Conservation (phyloP, 305 asterid species). For the Nicotiana rustica region DNA sequence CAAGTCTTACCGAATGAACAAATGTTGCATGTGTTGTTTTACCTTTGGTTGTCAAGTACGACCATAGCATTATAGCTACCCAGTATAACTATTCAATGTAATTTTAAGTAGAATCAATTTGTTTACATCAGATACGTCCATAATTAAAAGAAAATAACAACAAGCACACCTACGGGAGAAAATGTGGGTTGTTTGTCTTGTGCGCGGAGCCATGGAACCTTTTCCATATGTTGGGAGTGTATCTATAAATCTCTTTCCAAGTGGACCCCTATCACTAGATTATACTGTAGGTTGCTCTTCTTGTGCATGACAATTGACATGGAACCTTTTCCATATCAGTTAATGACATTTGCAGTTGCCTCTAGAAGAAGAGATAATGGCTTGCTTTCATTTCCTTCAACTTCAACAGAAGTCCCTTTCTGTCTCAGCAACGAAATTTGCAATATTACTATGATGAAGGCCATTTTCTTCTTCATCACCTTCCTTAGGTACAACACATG, state of each 20-base stretch:
- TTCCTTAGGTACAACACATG: slow-evolving; percentile 24
- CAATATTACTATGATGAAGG: slow-evolving; percentile 16
- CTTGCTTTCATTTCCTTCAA: slow-evolving; percentile 24
- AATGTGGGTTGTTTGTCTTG: too few species aligned
- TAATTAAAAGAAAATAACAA: too few species aligned
- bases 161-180: too few species aligned
- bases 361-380: not conserved
- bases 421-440: not conserved
- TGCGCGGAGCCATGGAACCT: too few species aligned
- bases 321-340: not conserved
- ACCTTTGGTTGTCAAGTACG: too few species aligned
- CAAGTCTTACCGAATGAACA: too few species aligned
- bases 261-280: not conserved
- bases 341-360: slow-evolving; percentile 1
- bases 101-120: too few species aligned
- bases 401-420: slow-evolving; percentile 13
- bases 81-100: too few species aligned
- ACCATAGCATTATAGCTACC: too few species aligned
- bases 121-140: too few species aligned
- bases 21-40: too few species aligned
- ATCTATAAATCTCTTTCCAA: not conserved
- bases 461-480: slow-evolving; percentile 5
- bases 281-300: not conserved
- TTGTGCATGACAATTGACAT: not conserved
- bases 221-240: too few species aligned